These are phyloP conservation scores for Phallus indusiatus DNA, from an alignment of 768 basidiomycete species.

Conservation along the genomic window DNA sequence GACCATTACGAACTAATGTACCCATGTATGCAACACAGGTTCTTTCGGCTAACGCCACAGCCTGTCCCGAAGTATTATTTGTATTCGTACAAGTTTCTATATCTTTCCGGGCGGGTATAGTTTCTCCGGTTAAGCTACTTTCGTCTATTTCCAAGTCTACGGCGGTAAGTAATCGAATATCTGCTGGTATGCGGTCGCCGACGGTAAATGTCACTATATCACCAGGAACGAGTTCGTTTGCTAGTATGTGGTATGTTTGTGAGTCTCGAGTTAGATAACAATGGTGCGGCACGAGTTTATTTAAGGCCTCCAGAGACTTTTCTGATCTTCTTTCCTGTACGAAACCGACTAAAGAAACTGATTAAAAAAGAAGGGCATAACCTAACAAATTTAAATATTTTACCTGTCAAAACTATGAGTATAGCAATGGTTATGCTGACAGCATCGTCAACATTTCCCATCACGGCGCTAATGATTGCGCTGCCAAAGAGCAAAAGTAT, in stretches of 20 bases:
- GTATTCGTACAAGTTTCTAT: slow-evolving; percentile 42
- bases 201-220: slow-evolving; percentile 85
- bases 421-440: slow-evolving; percentile 89
- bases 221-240: slow-evolving; percentile 94
- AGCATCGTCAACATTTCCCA: slow-evolving; percentile 96
- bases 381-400: slow-evolving; percentile 16
- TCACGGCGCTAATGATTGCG: slow-evolving; percentile 76
- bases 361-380: background rate
- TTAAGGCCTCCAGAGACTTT: slow-evolving; percentile 87
- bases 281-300: slow-evolving; percentile 95
- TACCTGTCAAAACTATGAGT: slow-evolving; percentile 87
- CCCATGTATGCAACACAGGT: slow-evolving; percentile 93
- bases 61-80: slow-evolving; percentile 29
- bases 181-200: slow-evolving; percentile 91
- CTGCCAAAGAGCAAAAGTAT: slow-evolving; percentile 87
- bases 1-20: slow-evolving; percentile 84
- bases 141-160: slow-evolving; percentile 92
- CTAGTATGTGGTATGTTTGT: slow-evolving; percentile 69
- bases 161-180: slow-evolving; percentile 74
- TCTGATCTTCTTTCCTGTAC: slow-evolving; percentile 94
- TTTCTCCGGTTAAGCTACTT: slow-evolving; percentile 92
- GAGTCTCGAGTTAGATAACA: slow-evolving; percentile 84
- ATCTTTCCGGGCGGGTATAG: slow-evolving; percentile 65
- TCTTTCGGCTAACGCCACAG: slow-evolving; percentile 68
- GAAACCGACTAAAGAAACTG: slow-evolving; percentile 59